Evolutionary conservation across 2,329 filamentous ascomycete species (phyloP).

Genomic region (Penicillium sp.): DNA sequence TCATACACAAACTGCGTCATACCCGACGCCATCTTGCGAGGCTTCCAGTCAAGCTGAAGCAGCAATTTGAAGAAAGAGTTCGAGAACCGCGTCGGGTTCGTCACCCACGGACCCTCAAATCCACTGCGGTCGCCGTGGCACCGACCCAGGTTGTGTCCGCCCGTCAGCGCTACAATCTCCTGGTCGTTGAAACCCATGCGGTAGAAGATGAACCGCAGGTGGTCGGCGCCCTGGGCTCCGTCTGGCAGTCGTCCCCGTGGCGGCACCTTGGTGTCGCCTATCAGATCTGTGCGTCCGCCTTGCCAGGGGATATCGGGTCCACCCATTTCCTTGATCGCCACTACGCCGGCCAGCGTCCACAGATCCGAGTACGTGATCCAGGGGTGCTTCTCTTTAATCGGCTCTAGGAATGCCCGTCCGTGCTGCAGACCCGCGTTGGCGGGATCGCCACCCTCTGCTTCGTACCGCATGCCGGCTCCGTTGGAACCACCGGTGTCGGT

Average conservation of each 20-base stretch:
- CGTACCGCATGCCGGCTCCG: conserved; percentile 65
- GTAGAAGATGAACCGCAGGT: conserved; percentile 56
- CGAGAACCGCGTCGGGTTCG: conserved; percentile 57
- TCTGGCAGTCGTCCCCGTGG: conserved; percentile 58
- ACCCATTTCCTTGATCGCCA: conserved; percentile 59
- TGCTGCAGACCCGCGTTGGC: conserved; percentile 64
- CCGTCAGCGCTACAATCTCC: conserved; percentile 57
- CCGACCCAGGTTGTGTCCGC: conserved; percentile 57
- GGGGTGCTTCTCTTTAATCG: conserved; percentile 56
- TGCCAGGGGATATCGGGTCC: conserved; percentile 58
- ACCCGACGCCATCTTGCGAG: conserved; percentile 52
- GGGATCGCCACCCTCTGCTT: conserved; percentile 62
- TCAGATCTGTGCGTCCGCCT: conserved; percentile 59
- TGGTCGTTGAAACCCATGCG: conserved; percentile 61
- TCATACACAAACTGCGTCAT: conserved; percentile 58
- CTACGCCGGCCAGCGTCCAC: conserved; percentile 61
- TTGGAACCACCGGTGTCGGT: conserved; percentile 63
- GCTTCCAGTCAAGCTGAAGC: conserved; percentile 53
- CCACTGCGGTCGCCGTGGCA: conserved; percentile 56
- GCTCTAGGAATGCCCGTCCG: conserved; percentile 62
- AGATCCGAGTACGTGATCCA: conserved; percentile 67
- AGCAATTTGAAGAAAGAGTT: conserved; percentile 59
- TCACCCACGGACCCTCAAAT: conserved; percentile 59
- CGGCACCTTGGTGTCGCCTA: conserved; percentile 59
- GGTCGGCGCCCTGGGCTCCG: conserved; percentile 53